These are phyloP conservation scores for Prunus armeniaca DNA, from an alignment of 306 rosid genomes.

Conservation along the genomic window DNA sequence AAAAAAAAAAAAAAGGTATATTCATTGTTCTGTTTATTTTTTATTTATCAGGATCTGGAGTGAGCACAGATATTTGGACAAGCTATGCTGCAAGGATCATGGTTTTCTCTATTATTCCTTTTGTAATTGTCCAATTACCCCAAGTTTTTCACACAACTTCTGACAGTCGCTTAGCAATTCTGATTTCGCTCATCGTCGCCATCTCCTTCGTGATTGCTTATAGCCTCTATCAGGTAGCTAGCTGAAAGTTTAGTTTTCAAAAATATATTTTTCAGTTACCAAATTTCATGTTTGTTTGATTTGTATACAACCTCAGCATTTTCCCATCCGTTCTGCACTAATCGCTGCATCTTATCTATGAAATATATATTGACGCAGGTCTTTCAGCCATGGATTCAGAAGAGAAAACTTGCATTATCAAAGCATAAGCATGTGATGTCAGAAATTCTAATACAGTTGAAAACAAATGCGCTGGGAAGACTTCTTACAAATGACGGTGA, in stretches of 20 bases:
- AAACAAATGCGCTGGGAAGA: constrained; percentile 17
- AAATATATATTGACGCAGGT: constrained; percentile 8
- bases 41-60: constrained; percentile 9
- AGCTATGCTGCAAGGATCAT: constrained; percentile 17
- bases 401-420: constrained; percentile 34
- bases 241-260: neutral
- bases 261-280: neutral
- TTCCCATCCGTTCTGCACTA: neutral
- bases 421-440: constrained; percentile 44
- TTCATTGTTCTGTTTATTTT: neutral
- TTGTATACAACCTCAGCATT: neutral
- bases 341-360: neutral
- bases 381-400: constrained; percentile 49
- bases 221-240: constrained; percentile 23
- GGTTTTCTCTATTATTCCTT: constrained; percentile 17
- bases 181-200: constrained; percentile 11
- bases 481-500: constrained; percentile 38
- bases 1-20: too few relatives aligned
- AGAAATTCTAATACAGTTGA: constrained; percentile 37
- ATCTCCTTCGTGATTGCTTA: constrained; percentile 11
- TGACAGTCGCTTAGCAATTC: neutral
- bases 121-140: constrained; percentile 15
- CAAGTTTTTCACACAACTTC: constrained; percentile 7
- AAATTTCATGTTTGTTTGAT: neutral
- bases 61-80: constrained; percentile 23